Evolutionary conservation across 352 stramenopile genomes (phyloP).

Genomic region (Globisporangium cylindrosporum): DNA sequence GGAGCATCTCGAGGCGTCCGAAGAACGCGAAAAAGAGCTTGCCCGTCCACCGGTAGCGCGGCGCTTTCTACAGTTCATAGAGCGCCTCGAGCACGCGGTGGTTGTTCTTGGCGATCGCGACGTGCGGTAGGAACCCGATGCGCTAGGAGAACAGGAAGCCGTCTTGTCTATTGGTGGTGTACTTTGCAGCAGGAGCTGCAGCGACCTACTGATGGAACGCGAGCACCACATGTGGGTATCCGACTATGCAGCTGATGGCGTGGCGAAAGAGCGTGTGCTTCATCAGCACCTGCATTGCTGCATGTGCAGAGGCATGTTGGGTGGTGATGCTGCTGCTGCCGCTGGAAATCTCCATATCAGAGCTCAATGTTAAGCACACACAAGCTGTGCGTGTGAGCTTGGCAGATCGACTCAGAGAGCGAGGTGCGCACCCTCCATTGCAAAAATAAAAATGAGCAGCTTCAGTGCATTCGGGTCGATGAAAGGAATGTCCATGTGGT

Average conservation of each 20-base stretch:
- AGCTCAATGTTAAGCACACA: background rate
- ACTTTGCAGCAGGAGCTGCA: no score
- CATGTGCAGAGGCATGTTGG: background rate
- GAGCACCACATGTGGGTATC: background rate
- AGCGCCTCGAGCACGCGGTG: no score
- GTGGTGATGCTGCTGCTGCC: background rate
- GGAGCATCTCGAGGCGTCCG: background rate
- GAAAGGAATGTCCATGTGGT: background rate
- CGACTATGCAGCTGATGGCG: background rate
- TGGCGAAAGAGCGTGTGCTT: background rate
- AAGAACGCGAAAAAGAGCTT: background rate
- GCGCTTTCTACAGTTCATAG: no score
- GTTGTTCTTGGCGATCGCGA: no score
- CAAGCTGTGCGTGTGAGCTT: background rate
- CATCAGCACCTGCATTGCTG: background rate
- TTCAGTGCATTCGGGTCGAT: background rate
- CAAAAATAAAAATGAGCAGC: background rate
- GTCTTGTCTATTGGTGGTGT: no score
- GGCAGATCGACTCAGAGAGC: background rate
- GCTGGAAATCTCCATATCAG: background rate
- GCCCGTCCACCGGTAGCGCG: background rate
- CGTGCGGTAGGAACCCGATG: no score
- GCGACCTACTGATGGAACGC: no score
- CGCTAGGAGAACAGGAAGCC: no score
- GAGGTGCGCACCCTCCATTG: background rate